These are phyloP conservation scores for Quercus tomentella DNA, from an alignment of 331 rosid genomes.

Conservation along the genomic window DNA sequence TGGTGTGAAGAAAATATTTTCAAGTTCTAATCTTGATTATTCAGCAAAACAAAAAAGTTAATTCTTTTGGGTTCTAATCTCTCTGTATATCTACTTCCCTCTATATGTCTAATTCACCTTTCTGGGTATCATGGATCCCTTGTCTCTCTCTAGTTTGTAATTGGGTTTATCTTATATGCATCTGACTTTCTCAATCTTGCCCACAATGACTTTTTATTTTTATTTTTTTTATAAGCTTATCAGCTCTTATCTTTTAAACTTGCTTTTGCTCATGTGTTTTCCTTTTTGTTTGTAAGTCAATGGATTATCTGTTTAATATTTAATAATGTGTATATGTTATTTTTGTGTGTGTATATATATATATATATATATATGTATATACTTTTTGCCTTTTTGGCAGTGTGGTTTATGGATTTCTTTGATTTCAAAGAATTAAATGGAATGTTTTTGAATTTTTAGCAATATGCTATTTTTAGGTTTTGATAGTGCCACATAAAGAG, in stretches of 20 bases:
- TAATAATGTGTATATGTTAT: neutral
- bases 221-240: neutral
- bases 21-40: neutral
- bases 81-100: neutral
- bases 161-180: neutral
- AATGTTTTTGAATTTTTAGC: neutral
- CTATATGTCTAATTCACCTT: neutral
- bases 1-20: neutral
- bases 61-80: neutral
- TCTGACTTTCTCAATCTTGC: neutral
- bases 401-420: conserved; percentile 5
- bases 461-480: neutral
- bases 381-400: neutral
- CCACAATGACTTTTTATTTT: neutral
- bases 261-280: neutral
- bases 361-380: neutral
- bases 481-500: neutral
- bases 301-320: neutral
- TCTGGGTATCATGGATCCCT: neutral
- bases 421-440: neutral
- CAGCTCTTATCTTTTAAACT: neutral
- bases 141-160: neutral
- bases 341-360: neutral
- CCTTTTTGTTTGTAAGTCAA: neutral
- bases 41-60: no score